Evolutionary conservation across 352 stramenopile species (phyloP), one percentile per base, ranked within the genome.

Genomic region (Phytophthora meadii): DNA sequence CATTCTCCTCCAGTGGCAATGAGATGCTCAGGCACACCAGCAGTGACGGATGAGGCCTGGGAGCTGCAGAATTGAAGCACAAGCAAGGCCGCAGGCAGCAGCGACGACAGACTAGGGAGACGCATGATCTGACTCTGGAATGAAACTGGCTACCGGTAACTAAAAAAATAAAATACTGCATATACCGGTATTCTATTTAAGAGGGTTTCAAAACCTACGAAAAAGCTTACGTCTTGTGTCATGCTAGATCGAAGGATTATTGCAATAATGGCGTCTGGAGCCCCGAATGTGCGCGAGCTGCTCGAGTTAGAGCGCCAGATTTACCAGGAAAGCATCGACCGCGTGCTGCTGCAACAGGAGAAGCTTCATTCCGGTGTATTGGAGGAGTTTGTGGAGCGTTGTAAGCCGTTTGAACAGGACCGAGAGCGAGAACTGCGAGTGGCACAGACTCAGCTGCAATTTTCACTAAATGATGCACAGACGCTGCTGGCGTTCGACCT

Each of bases 291-390:
- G 48, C 82, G 81, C 17, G 76, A 92, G 65, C 64, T 93, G 68
- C 73, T 93, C 62, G 85, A 93, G 69, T 74, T 93, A 37, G 84
- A 95, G 77, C 73, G 81, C 22, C 78, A 90, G 70, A 74, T 95
- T 27, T 93, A 93, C 58, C 83, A 95, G 69, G 83, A 95, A 47
- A 93, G 80, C 61, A 93, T 95, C 46, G 82, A 93, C 27, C 80
- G 76, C n/a, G 76, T 80, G 30, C 47, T 65, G 40, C 53, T 65
- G 39, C 85, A 89, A 50, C 79, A 82, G n/a, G 53, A 77, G 28
- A 41, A 84, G 54, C 72, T 95, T 28, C 54, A 64, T 17, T 44
- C 37, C 4, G 87, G 85, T 11, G 65, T 61, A 14, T 65, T 92
- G 36, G 73, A 88, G 24, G 87, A 88, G 24, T 95, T 82, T 66